Base-by-base conservation (phyloP, 176 grass and related monocot species). In the Puccinellia tenuiflora region DNA sequence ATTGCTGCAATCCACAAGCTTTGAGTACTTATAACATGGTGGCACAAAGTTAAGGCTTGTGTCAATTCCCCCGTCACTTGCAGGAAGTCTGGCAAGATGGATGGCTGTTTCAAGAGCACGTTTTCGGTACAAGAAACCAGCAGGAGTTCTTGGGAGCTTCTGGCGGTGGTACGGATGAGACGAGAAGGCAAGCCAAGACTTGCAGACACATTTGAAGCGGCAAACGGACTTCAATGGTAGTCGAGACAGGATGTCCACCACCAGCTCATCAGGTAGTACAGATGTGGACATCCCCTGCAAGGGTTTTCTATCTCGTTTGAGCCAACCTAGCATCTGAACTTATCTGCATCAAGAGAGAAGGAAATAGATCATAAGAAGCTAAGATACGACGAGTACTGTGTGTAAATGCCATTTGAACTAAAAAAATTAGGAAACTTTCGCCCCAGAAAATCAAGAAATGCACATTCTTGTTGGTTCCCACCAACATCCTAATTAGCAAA, bases 171-270 rank as follows among this genome's bases (percentile, higher is more conserved):
- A 52, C 14, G 64, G 78, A 64, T 81, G 37, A 22, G 81, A 87
- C n/a, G 81, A 79, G 85, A 88, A 71, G 50, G 73, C 22, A 45
- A 72, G 76, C 85, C 89, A 85, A 18, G 85, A 63, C 65, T 85
- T 91, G 67, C 67, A 85, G 45, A 88, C 81, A 29, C 55, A 39
- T 54, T 80, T 77, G 89, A 75, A 81, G 14, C 81, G 79, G 60
- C 75, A 50, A 9, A 87, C 17, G 46, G 85, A 77, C 81, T 88
- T 87, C 20, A 68, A n/a, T 1, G 81, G 81, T 15, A 91, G 74
- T 22, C 68, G 24, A 25, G 81, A 42, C 24, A 91, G n/a, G 26
- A 91, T 85, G 59, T 86, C 79, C 39, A 59, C 48, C 14, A 78
- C 62, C 16, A 90, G 37, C 16, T 86, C 84, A 18, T 77, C 40